Base-by-base conservation (phyloP, 2,329 filamentous ascomycete genomes). In the Aspergillus niger region DNA sequence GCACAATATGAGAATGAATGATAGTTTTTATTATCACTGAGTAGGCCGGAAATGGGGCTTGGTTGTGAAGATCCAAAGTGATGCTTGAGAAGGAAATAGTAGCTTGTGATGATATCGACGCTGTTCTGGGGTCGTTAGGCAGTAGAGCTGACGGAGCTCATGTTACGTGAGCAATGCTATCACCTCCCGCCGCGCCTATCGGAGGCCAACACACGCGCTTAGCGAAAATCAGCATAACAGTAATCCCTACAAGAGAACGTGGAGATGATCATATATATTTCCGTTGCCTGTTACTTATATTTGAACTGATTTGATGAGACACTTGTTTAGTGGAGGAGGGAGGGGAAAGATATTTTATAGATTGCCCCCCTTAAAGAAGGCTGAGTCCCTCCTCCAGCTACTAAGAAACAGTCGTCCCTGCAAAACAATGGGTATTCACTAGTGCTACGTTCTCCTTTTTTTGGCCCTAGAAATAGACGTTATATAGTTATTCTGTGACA, bases 141-240 rank as follows among this genome's bases (percentile, higher is more conserved):
- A 76, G 72, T 70, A 67, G 70, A 76, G 72, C 72, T 75, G 70
- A 73, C 72, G 72, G 71, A 74, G 72, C 72, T 73, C 67, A 64
- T 48, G 58, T 68, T 68, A 68, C 64, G 63, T 67, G 60, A 65
- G 63, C 62, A 58, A 56, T 60, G 52, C 30, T 61, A 63, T 57
- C 64, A 43, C 52, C 32, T 58, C 48, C 57, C 57, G 63, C 60
- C 59, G 61, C 62, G 61, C 61, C 58, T 65, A 62, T 55, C 41
- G 55, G 60, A 66, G 41, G 63, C 56, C 64, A 52, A 57, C 32
- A 56, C 44, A 60, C 62, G 62, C 60, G 60, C 28, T 59, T 55
- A 58, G 55, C 49, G 48, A 59, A 30, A 22, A 48, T 39, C 3
- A 48, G 15, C 26, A 39, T n/a, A 32, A 26, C n/a, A 36, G 11